phyloP scores from a whole-genome alignment of 495 filamentous ascomycete genomes.

The Daldinia decipiens region DNA sequence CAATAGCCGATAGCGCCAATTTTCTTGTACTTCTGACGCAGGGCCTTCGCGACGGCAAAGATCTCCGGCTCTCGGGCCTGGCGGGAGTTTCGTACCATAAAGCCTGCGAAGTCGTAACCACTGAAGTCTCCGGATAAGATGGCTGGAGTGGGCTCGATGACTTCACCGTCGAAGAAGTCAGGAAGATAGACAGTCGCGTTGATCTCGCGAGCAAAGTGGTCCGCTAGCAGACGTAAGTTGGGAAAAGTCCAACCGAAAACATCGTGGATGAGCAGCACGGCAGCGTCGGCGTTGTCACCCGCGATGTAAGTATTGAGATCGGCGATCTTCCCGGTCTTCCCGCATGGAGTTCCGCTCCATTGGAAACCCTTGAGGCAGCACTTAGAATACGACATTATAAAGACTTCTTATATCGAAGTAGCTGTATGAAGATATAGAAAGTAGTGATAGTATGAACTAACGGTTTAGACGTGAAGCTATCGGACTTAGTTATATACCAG shows the following conservation, averaged over 20 bases:
- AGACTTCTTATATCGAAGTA: not conserved
- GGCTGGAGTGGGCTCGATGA: conserved; percentile 42
- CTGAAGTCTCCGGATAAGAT: conserved; percentile 47
- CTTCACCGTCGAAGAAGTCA: conserved; percentile 63
- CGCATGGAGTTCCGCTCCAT: conserved; percentile 60
- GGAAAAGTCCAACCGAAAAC: conserved; percentile 68
- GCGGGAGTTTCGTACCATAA: conserved; percentile 53
- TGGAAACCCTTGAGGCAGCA: conserved; percentile 56
- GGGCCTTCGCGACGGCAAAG: conserved; percentile 56
- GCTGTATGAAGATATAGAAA: not conserved
- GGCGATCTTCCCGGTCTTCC: conserved; percentile 51
- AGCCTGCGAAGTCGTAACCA: conserved; percentile 55
- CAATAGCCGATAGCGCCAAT: conserved; percentile 70
- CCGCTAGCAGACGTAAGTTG: conserved; percentile 66
- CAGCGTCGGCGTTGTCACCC: conserved; percentile 55
- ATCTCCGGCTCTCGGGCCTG: conserved; percentile 64
- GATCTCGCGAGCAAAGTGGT: conserved; percentile 64
- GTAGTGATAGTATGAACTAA: not conserved
- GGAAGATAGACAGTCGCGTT: conserved; percentile 65
- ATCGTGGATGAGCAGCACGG: conserved; percentile 67
- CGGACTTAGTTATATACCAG: not conserved
- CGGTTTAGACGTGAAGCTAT: not conserved
- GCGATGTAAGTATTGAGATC: conserved; percentile 56
- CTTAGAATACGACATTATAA: conserved; percentile 37
- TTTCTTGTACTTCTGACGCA: conserved; percentile 54